A percentile compares a stretch with the other conserved stretches of the same genome.
Conservation (phyloP, 2,329 filamentous ascomycete species). For the Seiridium unicorne region DNA sequence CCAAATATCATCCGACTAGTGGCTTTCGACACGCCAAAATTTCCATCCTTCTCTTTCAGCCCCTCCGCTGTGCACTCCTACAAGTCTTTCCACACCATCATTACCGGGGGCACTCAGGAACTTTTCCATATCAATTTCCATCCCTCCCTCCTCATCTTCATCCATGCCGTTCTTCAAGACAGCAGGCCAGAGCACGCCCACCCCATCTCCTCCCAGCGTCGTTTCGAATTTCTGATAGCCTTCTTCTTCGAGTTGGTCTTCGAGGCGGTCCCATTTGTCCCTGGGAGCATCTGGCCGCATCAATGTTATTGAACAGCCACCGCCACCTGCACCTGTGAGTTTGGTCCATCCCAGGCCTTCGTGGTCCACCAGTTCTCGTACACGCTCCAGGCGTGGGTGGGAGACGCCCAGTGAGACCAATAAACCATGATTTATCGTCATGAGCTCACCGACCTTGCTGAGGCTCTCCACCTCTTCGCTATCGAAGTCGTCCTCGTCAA, state of each 20-base stretch:
- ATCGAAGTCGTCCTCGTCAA: slow-evolving; percentile 66
- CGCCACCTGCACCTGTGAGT: slow-evolving; percentile 91
- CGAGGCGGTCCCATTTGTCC: slow-evolving; percentile 60
- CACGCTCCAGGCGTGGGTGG: slow-evolving; percentile 86
- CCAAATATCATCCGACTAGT: slow-evolving; percentile 14
- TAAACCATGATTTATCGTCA: slow-evolving; percentile 91
- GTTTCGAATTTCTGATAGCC: slow-evolving; percentile 86
- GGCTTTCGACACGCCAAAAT: slow-evolving; percentile 70
- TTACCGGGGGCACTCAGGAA: slow-evolving; percentile 81
- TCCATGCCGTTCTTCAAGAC: slow-evolving; percentile 82
- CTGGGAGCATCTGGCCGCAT: slow-evolving; percentile 64
- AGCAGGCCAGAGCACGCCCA: slow-evolving; percentile 92
- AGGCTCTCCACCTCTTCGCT: slow-evolving; percentile 61
- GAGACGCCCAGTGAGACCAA: slow-evolving; percentile 91
- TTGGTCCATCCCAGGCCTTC: slow-evolving; percentile 95
- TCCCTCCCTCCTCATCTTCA: slow-evolving; percentile 74
- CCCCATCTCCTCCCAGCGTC: slow-evolving; percentile 87
- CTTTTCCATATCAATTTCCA: slow-evolving; percentile 86
- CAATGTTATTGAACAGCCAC: slow-evolving; percentile 91
- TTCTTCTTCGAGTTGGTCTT: slow-evolving; percentile 63
- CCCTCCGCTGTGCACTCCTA: slow-evolving; percentile 70
- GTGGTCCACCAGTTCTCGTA: slow-evolving; percentile 88
- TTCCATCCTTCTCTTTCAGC: slow-evolving; percentile 80
- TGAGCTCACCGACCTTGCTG: slow-evolving; percentile 78
- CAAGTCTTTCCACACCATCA: slow-evolving; percentile 82